A percentile compares a stretch with the other conserved stretches of the same genome.
phyloP scores from a whole-genome alignment of 2,329 filamentous ascomycete species.

The Exophiala sp. region DNA sequence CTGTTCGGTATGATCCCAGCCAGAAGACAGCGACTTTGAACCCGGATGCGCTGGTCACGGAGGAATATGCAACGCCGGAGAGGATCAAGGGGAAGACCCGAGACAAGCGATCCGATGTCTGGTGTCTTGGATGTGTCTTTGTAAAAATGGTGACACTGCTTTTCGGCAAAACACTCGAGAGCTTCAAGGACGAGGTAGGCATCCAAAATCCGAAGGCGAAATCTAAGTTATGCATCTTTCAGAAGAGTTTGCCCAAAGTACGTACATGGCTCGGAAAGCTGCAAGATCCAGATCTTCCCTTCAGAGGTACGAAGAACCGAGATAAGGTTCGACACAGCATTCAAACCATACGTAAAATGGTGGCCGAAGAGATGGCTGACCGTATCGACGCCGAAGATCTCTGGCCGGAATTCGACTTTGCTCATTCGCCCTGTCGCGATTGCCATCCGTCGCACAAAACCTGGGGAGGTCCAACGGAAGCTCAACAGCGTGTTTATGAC shows the following conservation, averaged over 20 bases:
- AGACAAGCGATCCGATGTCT: conserved; percentile 4
- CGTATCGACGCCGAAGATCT: background rate
- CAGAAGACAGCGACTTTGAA: background rate
- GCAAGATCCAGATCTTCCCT: background rate
- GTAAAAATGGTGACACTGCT: conserved; percentile 1
- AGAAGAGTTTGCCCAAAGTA: background rate
- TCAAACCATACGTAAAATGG: background rate
- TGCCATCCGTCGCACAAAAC: background rate
- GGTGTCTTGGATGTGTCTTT: conserved; percentile 3
- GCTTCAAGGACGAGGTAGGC: background rate
- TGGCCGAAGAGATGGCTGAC: background rate
- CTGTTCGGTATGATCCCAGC: background rate
- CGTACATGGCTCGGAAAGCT: background rate
- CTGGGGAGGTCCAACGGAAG: background rate
- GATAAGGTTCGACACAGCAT: background rate
- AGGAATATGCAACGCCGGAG: background rate
- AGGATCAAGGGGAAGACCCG: background rate
- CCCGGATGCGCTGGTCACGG: background rate
- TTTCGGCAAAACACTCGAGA: background rate
- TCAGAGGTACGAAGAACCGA: too few relatives aligned
- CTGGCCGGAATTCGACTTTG: conserved; percentile 2
- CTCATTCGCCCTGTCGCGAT: background rate
- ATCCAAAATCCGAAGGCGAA: background rate
- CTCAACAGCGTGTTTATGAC: background rate
- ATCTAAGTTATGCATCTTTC: background rate